phyloP scores from a whole-genome alignment of 176 grass and related monocot species.

The Avena sativa region DNA sequence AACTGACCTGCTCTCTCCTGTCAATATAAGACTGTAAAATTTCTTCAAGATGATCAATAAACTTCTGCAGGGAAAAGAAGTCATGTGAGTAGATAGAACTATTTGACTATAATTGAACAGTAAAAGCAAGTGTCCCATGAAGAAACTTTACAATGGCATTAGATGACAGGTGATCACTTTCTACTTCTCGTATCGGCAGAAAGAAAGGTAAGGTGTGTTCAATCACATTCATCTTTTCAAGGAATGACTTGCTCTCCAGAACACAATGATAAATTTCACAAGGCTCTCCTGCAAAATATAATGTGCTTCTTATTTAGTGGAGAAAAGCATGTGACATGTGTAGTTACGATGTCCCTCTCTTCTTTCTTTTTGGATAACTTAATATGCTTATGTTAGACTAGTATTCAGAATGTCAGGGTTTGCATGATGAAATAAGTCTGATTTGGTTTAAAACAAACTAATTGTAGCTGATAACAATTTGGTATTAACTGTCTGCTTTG shows the following conservation, averaged over 20 bases:
- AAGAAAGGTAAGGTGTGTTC: constrained; percentile 97
- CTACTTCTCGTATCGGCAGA: constrained; percentile 87
- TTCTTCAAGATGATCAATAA: constrained; percentile 94
- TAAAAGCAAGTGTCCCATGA: background rate
- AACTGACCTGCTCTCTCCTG: constrained; percentile 94
- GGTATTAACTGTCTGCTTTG: constrained; percentile 8
- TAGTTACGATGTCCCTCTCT: constrained; percentile 10
- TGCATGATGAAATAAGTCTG: constrained; percentile 9
- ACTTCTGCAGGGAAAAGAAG: constrained; percentile 65
- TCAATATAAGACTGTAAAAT: constrained; percentile 93
- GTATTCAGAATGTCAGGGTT: constrained; percentile 21
- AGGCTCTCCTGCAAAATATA: constrained; percentile 77
- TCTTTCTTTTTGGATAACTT: constrained; percentile 12
- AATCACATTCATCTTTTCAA: constrained; percentile 92
- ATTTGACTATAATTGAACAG: constrained; percentile 6
- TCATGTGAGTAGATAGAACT: constrained; percentile 16
- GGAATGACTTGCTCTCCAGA: constrained; percentile 97
- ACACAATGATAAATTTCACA: constrained; percentile 97
- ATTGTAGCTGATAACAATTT: constrained; percentile 6
- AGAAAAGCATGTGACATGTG: constrained; percentile 23
- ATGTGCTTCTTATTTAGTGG: constrained; percentile 9
- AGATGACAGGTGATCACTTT: constrained; percentile 87
- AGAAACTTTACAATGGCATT: constrained; percentile 81
- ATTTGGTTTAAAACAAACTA: constrained; percentile 13
- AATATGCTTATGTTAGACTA: constrained; percentile 10